A percentile compares a stretch with the other conserved stretches of the same genome.
Evolutionary conservation across 192 early-diverging fungal genomes (phyloP).

Genomic region (Chytriomyces sp.): DNA sequence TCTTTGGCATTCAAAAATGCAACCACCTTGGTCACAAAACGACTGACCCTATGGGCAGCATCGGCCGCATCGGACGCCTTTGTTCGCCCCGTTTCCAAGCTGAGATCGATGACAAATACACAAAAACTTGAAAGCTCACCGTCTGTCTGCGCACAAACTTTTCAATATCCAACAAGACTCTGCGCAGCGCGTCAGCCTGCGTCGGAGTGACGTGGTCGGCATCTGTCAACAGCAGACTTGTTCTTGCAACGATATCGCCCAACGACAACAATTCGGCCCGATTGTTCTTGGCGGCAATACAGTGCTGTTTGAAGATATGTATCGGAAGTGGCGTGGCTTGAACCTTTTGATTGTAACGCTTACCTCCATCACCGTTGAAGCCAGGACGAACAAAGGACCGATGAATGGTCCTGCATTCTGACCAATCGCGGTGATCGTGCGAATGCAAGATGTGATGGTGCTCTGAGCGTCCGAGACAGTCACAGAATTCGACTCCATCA

Average conservation of each 20-base stretch:
- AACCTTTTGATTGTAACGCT: not conserved
- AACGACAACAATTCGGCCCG: constrained; percentile 3
- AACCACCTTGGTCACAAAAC: constrained; percentile 4
- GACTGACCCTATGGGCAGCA: constrained; percentile 9
- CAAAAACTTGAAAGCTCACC: too few species aligned
- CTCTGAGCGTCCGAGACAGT: not conserved
- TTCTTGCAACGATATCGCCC: constrained; percentile 22
- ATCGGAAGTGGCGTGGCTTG: constrained; percentile 3
- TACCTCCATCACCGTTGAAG: not conserved
- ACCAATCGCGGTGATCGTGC: not conserved
- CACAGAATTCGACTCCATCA: too few species aligned
- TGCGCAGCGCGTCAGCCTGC: constrained; percentile 8
- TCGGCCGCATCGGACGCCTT: not conserved
- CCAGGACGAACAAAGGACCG: constrained; percentile 10
- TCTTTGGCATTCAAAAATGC: constrained; percentile 18
- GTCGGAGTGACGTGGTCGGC: not conserved
- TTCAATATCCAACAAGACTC: constrained; percentile 4
- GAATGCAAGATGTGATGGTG: not conserved
- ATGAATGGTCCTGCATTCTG: not conserved
- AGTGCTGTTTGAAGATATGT: constrained; percentile 7
- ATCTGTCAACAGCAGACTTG: not conserved
- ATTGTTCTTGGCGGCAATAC: constrained; percentile 14
- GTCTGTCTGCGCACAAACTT: too few species aligned
- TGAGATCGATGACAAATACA: too few species aligned
- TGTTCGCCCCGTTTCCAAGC: too few species aligned